Percentiles rank a stretch among this genome's conserved stretches.
These are phyloP conservation scores for Rosa multiflora DNA, from an alignment of 306 rosid genomes.

Conservation along the genomic window DNA sequence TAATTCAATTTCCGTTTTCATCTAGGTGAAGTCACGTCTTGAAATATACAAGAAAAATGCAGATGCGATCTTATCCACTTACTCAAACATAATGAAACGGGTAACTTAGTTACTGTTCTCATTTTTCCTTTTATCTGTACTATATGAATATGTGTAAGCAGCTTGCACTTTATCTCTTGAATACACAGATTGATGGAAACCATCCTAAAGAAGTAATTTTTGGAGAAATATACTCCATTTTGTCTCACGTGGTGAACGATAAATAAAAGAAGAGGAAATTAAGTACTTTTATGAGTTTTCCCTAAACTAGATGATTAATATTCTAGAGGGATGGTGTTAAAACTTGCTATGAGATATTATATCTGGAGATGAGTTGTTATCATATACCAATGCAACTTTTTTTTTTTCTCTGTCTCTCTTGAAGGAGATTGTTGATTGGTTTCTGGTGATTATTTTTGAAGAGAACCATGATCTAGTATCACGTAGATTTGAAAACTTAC, in stretches of 20 bases:
- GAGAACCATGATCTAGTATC: neutral
- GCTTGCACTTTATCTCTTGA: slow-evolving; percentile 21
- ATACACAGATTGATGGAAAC: slow-evolving; percentile 73
- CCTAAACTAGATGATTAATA: slow-evolving; percentile 11
- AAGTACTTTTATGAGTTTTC: slow-evolving; percentile 28
- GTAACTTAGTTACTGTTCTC: slow-evolving; percentile 34
- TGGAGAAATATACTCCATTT: slow-evolving; percentile 58
- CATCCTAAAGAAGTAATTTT: slow-evolving; percentile 66
- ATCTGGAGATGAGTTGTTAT: neutral
- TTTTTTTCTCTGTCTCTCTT: neutral
- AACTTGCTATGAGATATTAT: slow-evolving; percentile 21
- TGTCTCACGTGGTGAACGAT: slow-evolving; percentile 54
- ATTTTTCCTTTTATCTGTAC: slow-evolving; percentile 6
- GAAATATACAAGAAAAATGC: slow-evolving; percentile 79
- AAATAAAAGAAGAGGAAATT: slow-evolving; percentile 38
- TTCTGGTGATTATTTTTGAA: neutral
- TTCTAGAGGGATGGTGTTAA: slow-evolving; percentile 6
- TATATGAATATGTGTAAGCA: slow-evolving; percentile 16
- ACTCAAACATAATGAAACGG: slow-evolving; percentile 64
- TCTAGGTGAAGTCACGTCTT: slow-evolving; percentile 78
- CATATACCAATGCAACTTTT: neutral
- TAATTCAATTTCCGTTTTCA: neutral
- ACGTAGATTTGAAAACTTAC: neutral
- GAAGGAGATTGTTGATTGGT: neutral
- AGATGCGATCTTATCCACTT: slow-evolving; percentile 61